Evolutionary conservation across 1,284 basidiomycete genomes (phyloP).

Genomic region (Trametes pubescens): DNA sequence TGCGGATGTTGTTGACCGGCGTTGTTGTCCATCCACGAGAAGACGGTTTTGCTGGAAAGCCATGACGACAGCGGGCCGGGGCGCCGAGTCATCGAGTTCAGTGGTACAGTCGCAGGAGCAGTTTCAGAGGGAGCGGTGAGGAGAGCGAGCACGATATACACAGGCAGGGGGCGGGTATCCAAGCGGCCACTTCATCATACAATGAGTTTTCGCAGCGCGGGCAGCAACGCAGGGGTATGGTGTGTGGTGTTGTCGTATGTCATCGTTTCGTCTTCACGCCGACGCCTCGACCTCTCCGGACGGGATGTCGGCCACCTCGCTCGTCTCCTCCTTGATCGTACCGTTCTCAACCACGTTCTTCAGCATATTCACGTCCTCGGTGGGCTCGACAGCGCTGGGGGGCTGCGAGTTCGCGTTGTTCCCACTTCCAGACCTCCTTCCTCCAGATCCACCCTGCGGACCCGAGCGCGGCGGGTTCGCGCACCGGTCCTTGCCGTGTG

Average conservation of each 20-base stretch:
- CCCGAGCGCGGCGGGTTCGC: conserved; percentile 88
- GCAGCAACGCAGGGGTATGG: conserved; percentile 32
- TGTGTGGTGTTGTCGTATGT: conserved; percentile 30
- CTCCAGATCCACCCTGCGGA: conserved; percentile 66
- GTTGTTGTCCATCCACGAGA: conserved; percentile 13
- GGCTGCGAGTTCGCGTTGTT: conserved; percentile 45
- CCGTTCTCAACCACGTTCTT: conserved; percentile 29
- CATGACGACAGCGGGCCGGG: conserved; percentile 4
- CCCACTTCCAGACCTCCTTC: conserved; percentile 51
- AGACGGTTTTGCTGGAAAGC: conserved; percentile 19
- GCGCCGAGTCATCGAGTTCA: conserved; percentile 13
- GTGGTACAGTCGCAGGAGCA: conserved; percentile 32
- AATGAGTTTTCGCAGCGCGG: conserved; percentile 26
- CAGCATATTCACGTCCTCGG: conserved; percentile 34
- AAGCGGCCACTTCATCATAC: conserved; percentile 36
- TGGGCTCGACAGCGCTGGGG: conserved; percentile 40
- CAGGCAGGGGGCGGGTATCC: conserved; percentile 40
- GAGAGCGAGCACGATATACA: conserved; percentile 35
- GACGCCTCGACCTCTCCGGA: conserved; percentile 38
- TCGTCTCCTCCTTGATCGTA: conserved; percentile 36
- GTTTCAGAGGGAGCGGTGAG: conserved; percentile 20
- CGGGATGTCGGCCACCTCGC: conserved; percentile 35
- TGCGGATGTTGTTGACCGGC: conserved; percentile 1
- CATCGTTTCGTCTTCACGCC: conserved; percentile 29
- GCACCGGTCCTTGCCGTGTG: conserved; percentile 95